Base-by-base conservation (phyloP, 371 early-diverging fungal species). In the Syncephalastrum monosporum region DNA sequence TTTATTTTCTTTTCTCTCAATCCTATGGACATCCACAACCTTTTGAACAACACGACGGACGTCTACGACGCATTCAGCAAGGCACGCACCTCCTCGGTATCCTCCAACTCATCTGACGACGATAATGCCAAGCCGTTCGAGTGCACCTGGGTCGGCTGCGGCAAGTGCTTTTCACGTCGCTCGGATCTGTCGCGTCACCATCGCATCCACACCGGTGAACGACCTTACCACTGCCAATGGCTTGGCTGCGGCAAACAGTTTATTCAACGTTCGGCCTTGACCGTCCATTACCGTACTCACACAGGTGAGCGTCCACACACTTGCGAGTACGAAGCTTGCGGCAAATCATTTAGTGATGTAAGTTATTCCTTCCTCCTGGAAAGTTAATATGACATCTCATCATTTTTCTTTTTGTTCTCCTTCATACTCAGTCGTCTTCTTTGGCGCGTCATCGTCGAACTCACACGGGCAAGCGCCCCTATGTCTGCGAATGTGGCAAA, bases 241-340 rank as follows among this genome's bases (percentile, higher is more conserved):
- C 63, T 67, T 33, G 81, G 75, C 33, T 91, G 91, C 65, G 78
- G 74, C 60, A 91, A 89, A 69, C 80, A 82, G 51, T 91, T 91
- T 60, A 86, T 89, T 57, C 91, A 88, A 73, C 76, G 86, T 24
- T 91, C 91, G 7, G 91, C 90, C 33, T 71, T 91, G 55, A 89
- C 87, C 0, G 90, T 90, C 21, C 92, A 91, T 67, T 67, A 79
- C 48, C 79, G 91, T 54, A 91, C 91, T 2, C 91, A 91, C 68
- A 84, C 91, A 5, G 91, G 91, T 38, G 91, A 89, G 66, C 77
- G 86, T 33, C 91, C 91, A 10, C 91, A 91, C 66, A 62, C 69
- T 50, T 91, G 91, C 57, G 82, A 85, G 65, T 71, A 79, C 14
- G 62, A 68, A 7, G 71, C 69, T 7, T 86, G 86, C 58, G 69